These are phyloP conservation scores for Vigna mungo DNA, from an alignment of 306 rosid species.

Conservation along the genomic window DNA sequence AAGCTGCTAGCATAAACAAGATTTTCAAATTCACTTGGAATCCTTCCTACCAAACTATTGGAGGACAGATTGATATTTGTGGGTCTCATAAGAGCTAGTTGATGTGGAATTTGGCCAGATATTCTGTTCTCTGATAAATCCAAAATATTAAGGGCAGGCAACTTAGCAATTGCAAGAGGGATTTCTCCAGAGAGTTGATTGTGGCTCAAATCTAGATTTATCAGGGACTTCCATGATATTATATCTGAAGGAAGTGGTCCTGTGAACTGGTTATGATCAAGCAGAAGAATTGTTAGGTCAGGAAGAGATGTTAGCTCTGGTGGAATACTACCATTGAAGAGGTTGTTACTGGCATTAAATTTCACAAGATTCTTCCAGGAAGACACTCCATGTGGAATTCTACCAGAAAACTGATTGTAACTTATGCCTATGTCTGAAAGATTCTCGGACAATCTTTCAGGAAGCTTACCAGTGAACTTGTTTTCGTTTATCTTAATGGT, in stretches of 20 bases:
- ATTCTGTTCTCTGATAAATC: conserved; percentile 74
- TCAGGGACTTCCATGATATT: conserved; percentile 59
- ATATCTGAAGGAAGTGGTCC: conserved; percentile 60
- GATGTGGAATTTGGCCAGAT: conserved; percentile 70
- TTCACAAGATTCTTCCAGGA: conserved; percentile 53
- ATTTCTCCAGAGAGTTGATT: conserved; percentile 66
- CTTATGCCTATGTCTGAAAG: conserved; percentile 54
- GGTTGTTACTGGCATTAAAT: conserved; percentile 63
- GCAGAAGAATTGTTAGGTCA: conserved; percentile 45
- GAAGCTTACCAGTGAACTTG: conserved; percentile 64
- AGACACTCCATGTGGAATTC: conserved; percentile 59
- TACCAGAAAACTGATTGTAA: conserved; percentile 65
- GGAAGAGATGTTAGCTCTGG: conserved; percentile 60
- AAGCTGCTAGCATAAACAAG: conserved; percentile 57
- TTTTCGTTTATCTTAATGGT: conserved; percentile 49
- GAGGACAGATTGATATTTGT: conserved; percentile 51
- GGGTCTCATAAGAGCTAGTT: conserved; percentile 24
- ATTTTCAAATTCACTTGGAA: conserved; percentile 61
- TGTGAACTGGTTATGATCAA: conserved; percentile 59
- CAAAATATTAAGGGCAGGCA: conserved; percentile 53
- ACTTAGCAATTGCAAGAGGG: conserved; percentile 47
- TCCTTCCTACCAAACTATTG: conserved; percentile 59
- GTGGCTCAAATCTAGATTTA: conserved; percentile 50
- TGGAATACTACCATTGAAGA: conserved; percentile 67
- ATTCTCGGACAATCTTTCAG: conserved; percentile 48